Conservation (phyloP, 768 basidiomycete genomes). For the Amanita subjunquillea region DNA sequence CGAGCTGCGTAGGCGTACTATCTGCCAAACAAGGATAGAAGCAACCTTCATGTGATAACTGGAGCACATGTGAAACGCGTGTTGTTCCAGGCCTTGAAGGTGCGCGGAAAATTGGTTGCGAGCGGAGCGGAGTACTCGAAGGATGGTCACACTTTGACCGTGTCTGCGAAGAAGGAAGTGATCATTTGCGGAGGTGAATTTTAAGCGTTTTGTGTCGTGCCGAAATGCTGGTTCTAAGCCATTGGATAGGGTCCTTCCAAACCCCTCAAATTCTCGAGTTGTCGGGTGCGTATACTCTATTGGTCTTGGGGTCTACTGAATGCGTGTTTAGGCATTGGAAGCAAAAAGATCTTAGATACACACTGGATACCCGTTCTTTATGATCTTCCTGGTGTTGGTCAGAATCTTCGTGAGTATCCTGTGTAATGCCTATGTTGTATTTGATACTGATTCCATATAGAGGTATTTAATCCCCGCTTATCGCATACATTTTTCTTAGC, state of each 20-base stretch:
- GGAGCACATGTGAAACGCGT: slow-evolving; percentile 13
- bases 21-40: slow-evolving; percentile 14
- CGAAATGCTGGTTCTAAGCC: neutral
- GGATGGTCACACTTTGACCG: slow-evolving; percentile 12
- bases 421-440: neutral
- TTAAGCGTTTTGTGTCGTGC: neutral
- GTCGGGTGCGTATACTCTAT: slow-evolving; percentile 13
- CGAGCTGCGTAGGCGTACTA: slow-evolving; percentile 12
- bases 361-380: slow-evolving; percentile 17
- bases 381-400: slow-evolving; percentile 32
- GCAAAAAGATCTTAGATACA: slow-evolving; percentile 15
- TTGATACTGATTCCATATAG: neutral
- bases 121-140: slow-evolving; percentile 7
- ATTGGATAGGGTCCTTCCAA: slow-evolving; percentile 11
- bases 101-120: slow-evolving; percentile 6
- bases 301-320: neutral
- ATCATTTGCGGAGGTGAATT: slow-evolving; percentile 22
- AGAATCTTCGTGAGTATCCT: slow-evolving; percentile 17
- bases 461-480: neutral
- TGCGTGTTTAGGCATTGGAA: slow-evolving; percentile 22
- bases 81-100: slow-evolving; percentile 12
- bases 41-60: slow-evolving; percentile 19
- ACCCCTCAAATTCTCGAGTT: slow-evolving; percentile 37
- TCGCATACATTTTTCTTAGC: neutral
- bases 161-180: slow-evolving; percentile 29